Base-by-base conservation (phyloP, 306 rosid species). In the Quercus agrifolia region DNA sequence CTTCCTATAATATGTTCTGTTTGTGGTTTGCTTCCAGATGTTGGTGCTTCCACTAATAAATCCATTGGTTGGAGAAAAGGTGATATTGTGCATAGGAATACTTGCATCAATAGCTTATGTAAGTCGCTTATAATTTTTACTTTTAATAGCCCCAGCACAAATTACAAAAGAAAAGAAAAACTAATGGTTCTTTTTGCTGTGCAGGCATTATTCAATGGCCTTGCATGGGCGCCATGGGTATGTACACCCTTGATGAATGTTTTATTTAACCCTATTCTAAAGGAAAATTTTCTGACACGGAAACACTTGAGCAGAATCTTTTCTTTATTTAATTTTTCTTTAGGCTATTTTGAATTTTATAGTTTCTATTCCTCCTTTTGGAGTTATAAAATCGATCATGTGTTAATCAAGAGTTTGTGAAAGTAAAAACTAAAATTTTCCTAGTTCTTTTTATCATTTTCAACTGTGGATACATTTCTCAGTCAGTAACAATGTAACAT, bases 191-290 rank as follows among this genome's bases (percentile, higher is more conserved):
- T 17, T 73, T 66, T 79, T 52, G 27, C 30, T 83, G n/a, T 62
- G 73, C 74, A 93, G 98, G 93, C 92, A 72, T 82, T 86, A 90
- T 88, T 91, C 74, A 81, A 89, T 80, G 98, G 98, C 74, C 79
- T 93, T 77, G 97, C 98, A 80, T 93, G 94, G 98, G 97, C 97
- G 14, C 77, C 94, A 30, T 91, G 97, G 98, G 97, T 91, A 84
- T 5, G 90, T 33, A 72, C 64, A 67, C 74, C 66, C 70, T 78
- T 66, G 74, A 74, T 55, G 72, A 33, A 8, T 67, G 52, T 4
- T 4, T 31, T 18, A 66, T 7, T 18, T 33, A 30, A 5, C n/a
- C 8, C 15, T 67, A 1, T 63, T 3, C 38, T 63, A 1, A 63
- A 21, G 30, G 64, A 23, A 58, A 5, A 58, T 9, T 58, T 58